These are phyloP conservation scores for Podaxis mareebaensis DNA, from an alignment of 768 basidiomycete species.

Conservation along the genomic window DNA sequence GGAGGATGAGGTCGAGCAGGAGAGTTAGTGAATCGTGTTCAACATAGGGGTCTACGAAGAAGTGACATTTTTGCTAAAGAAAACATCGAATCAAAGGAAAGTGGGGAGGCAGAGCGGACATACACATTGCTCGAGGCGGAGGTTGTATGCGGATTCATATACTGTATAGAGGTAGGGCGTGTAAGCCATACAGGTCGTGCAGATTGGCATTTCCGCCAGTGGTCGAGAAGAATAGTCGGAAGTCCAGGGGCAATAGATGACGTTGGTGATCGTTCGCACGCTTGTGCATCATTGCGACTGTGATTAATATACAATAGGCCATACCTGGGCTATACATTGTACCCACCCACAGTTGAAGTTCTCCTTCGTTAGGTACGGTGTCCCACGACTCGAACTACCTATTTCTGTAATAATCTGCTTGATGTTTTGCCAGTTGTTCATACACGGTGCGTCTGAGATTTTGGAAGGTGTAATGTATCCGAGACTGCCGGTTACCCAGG, in stretches of 20 bases:
- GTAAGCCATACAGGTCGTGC: conserved; percentile 71
- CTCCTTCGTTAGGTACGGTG: too few species aligned
- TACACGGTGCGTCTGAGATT: too few species aligned
- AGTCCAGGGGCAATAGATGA: neutral
- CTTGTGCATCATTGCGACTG: neutral
- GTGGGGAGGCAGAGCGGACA: conserved; percentile 24
- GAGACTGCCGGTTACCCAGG: too few species aligned
- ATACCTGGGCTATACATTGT: too few species aligned
- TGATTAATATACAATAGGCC: too few species aligned
- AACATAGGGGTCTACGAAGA: conserved; percentile 85
- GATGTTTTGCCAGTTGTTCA: too few species aligned
- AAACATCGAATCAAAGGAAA: neutral
- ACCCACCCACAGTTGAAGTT: too few species aligned
- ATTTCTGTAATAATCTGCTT: too few species aligned
- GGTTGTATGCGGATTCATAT: conserved; percentile 76
- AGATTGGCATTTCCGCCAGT: conserved; percentile 64
- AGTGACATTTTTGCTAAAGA: conserved; percentile 54
- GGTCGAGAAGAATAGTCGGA: neutral
- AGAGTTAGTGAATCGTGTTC: conserved; percentile 78
- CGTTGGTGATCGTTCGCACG: neutral
- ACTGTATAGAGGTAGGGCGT: conserved; percentile 75
- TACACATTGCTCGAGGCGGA: conserved; percentile 84
- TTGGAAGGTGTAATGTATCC: too few species aligned
- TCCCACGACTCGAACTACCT: too few species aligned
- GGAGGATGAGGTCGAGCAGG: conserved; percentile 76